These are phyloP conservation scores for Globisporangium spinosum DNA, from an alignment of 352 stramenopile genomes.

Conservation along the genomic window DNA sequence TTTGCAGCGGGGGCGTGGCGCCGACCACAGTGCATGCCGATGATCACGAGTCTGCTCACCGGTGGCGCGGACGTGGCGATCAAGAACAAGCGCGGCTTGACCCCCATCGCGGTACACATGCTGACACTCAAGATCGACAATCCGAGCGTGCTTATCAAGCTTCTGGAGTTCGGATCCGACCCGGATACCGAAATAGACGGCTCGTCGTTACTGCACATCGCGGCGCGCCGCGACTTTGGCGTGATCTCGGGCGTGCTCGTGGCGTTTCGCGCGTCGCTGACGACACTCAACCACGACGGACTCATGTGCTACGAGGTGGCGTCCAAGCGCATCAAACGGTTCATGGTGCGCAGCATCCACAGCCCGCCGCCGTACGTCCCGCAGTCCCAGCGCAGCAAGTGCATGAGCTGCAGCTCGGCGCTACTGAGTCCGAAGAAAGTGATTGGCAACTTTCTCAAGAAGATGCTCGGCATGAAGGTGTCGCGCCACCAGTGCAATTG, in stretches of 20 bases:
- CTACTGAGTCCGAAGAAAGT: slow-evolving; percentile 45
- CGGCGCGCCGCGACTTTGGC: slow-evolving; percentile 44
- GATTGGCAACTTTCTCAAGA: slow-evolving; percentile 59
- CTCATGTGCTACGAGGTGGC: slow-evolving; percentile 83
- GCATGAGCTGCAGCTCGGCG: slow-evolving; percentile 65
- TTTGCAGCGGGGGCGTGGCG: slow-evolving; percentile 69
- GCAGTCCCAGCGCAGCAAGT: slow-evolving; percentile 52
- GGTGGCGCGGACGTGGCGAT: slow-evolving; percentile 49
- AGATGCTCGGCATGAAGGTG: slow-evolving; percentile 38
- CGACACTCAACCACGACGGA: slow-evolving; percentile 56
- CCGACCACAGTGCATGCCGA: slow-evolving; percentile 36
- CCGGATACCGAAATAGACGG: slow-evolving; percentile 62
- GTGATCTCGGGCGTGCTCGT: slow-evolving; percentile 56
- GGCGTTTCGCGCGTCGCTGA: slow-evolving; percentile 56
- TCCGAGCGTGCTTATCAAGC: slow-evolving; percentile 51
- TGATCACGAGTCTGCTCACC: slow-evolving; percentile 44
- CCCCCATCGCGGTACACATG: slow-evolving; percentile 72
- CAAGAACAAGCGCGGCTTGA: slow-evolving; percentile 62
- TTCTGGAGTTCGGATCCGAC: slow-evolving; percentile 57
- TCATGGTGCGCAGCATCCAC: slow-evolving; percentile 67
- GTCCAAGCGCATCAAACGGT: slow-evolving; percentile 50
- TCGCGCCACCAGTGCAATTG: slow-evolving; percentile 63
- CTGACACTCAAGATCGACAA: slow-evolving; percentile 79
- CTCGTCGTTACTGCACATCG: slow-evolving; percentile 59
- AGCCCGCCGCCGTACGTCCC: slow-evolving; percentile 44